Conservation (phyloP, 1,284 basidiomycete genomes). For the Puccinia hordei region DNA sequence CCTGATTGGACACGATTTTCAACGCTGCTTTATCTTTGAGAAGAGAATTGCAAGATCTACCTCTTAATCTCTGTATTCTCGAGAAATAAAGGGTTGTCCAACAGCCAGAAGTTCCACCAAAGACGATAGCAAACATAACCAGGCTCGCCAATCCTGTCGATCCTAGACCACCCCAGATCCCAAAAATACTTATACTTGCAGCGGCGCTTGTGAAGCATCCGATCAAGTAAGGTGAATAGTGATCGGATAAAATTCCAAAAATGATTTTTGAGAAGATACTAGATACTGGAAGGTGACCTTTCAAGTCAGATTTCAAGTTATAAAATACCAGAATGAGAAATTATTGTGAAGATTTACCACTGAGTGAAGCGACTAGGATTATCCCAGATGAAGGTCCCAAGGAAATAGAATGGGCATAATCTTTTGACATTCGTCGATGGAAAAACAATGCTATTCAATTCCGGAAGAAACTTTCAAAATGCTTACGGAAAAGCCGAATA, state of each 20-base stretch:
- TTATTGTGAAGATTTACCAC: not conserved
- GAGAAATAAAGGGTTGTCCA: constrained; percentile 48
- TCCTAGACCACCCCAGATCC: constrained; percentile 39
- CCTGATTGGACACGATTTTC: not conserved
- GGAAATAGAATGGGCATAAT: constrained; percentile 44
- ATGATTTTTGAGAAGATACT: constrained; percentile 40
- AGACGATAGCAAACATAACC: constrained; percentile 35
- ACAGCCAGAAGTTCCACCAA: constrained; percentile 38
- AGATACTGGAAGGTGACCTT: constrained; percentile 12
- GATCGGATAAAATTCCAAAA: constrained; percentile 44
- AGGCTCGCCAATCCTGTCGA: constrained; percentile 10
- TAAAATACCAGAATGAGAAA: not conserved
- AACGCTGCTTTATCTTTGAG: not conserved
- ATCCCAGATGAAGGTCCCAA: constrained; percentile 36
- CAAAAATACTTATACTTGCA: constrained; percentile 25
- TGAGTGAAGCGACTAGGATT: constrained; percentile 30
- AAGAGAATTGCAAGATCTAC: not conserved
- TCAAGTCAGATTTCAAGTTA: not conserved
- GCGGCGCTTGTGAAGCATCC: constrained; percentile 29
- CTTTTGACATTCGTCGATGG: not conserved
- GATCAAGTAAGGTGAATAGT: constrained; percentile 43
- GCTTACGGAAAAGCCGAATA: not conserved
- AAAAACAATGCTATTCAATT: not conserved
- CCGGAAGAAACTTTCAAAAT: not conserved
- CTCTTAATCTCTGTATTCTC: constrained; percentile 33